Evolutionary conservation across 768 basidiomycete genomes (phyloP), one percentile per base, ranked within the genome.

Genomic region (Mycena crocata): DNA sequence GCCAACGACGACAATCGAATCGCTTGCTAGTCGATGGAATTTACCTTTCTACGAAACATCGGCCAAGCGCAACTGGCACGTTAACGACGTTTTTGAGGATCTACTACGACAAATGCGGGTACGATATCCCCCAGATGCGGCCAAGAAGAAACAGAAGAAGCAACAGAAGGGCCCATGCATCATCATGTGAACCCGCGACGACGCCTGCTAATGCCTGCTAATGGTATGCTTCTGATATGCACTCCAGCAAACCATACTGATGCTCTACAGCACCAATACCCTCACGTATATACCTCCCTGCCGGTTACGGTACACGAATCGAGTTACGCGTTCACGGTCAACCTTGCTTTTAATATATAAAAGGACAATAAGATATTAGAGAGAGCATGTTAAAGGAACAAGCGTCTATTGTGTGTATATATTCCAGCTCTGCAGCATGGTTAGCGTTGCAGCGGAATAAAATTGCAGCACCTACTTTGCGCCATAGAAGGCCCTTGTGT

Each of bases 1-100:
- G 8, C 87, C 88, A 21, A 82, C 85, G 49, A 81, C 75, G 44
- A 87, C 86, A 0, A 91, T 94, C 35, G 87, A 90, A 72, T 79
- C 86, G 13, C 85, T 93, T 14, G 87, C 90, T 23, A 82, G 77
- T 34, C 83, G 83, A 3, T 94, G 93, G 93, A 81, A 82, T 17
- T 79, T 93, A n/a, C 91, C 85, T 13, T 92, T 93, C 73, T 94
- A 91, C 74, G 94, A 95, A 79, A 95, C 93, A 3, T 94, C 93
- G n/a, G 92, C 93, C 13, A 95, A 94, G 77, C 84, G 87, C 50
- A 89, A 94, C 73, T 93, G 91, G 93, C 88, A 94, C 70, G 84
- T 95, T 57, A 79, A 80, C 12, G 92, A 93, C 40, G 93, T 91
- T 21, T 95, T 95, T 74, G 89, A 92, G 71, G 90, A 91, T 65